Evolutionary conservation across 768 basidiomycete species (phyloP).

Genomic region (Xerocomus potaroensis): DNA sequence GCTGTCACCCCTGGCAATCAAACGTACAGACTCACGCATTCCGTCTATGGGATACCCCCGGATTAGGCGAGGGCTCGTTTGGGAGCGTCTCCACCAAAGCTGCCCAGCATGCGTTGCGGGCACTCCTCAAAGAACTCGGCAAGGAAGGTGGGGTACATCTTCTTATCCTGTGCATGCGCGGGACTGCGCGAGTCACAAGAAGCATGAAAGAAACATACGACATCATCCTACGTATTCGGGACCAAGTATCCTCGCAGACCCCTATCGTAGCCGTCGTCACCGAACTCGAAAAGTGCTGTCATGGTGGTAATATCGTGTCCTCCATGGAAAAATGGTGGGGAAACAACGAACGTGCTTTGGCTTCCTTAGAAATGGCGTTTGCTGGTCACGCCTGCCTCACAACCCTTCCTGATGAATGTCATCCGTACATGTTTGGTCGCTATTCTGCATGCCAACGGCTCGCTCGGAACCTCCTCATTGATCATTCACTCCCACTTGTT

Average conservation of each 20-base stretch:
- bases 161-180: slow-evolving; percentile 25
- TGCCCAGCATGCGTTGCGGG: slow-evolving; percentile 17
- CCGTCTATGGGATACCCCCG: slow-evolving; percentile 24
- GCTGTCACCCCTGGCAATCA: slow-evolving; percentile 17
- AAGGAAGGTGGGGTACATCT: slow-evolving; percentile 25
- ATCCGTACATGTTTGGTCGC: slow-evolving; percentile 18
- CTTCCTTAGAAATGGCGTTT: slow-evolving; percentile 13
- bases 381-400: slow-evolving; percentile 22
- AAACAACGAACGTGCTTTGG: neutral
- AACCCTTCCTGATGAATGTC: slow-evolving; percentile 17
- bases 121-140: slow-evolving; percentile 16
- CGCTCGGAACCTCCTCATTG: slow-evolving; percentile 20
- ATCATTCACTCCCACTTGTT: slow-evolving; percentile 16
- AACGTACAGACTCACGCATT: slow-evolving; percentile 15
- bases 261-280: slow-evolving; percentile 26
- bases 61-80: slow-evolving; percentile 20
- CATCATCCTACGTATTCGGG: slow-evolving; percentile 13
- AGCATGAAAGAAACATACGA: slow-evolving; percentile 21
- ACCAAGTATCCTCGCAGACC: slow-evolving; percentile 17
- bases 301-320: slow-evolving; percentile 1
- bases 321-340: slow-evolving; percentile 27
- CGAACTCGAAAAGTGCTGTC: slow-evolving; percentile 22
- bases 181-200: slow-evolving; percentile 14
- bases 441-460: slow-evolving; percentile 14
- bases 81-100: slow-evolving; percentile 20